phyloP scores from a whole-genome alignment of 306 rosid genomes.

The Adenanthera pavonina region DNA sequence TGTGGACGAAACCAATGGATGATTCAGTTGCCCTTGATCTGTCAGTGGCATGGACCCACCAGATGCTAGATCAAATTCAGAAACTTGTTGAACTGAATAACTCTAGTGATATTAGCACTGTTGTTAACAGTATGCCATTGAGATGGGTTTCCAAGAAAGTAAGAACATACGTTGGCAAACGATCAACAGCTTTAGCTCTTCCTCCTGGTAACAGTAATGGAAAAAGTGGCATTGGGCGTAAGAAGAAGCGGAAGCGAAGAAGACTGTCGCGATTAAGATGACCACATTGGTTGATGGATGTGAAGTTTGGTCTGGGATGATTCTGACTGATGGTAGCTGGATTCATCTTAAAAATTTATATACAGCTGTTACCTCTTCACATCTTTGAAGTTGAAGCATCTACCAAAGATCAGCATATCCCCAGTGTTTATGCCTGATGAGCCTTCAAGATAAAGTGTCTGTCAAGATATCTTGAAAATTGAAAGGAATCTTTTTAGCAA shows the following conservation, averaged over 20 bases:
- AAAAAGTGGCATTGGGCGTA: neutral
- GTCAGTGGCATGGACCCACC: conserved; percentile 81
- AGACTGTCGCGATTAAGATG: conserved; percentile 4
- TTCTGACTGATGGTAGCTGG: neutral
- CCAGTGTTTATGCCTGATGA: neutral
- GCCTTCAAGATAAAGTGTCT: neutral
- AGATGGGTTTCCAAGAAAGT: neutral
- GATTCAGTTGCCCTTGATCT: conserved; percentile 60
- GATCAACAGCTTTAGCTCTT: neutral
- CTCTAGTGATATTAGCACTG: conserved; percentile 63
- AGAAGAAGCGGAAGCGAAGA: conserved; percentile 16
- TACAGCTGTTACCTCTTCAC: neutral
- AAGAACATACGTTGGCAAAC: neutral
- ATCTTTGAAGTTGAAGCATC: neutral
- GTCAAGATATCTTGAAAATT: neutral
- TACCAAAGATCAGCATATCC: neutral
- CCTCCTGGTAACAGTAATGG: neutral
- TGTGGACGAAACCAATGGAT: neutral
- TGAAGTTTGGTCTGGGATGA: neutral
- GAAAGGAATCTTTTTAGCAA: neutral
- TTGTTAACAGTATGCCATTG: neutral
- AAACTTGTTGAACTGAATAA: conserved; percentile 70
- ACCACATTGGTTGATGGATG: neutral
- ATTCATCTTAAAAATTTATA: neutral
- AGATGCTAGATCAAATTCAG: conserved; percentile 51